Conservation (phyloP, 495 filamentous ascomycete species). For the Penicillium alfredii region DNA sequence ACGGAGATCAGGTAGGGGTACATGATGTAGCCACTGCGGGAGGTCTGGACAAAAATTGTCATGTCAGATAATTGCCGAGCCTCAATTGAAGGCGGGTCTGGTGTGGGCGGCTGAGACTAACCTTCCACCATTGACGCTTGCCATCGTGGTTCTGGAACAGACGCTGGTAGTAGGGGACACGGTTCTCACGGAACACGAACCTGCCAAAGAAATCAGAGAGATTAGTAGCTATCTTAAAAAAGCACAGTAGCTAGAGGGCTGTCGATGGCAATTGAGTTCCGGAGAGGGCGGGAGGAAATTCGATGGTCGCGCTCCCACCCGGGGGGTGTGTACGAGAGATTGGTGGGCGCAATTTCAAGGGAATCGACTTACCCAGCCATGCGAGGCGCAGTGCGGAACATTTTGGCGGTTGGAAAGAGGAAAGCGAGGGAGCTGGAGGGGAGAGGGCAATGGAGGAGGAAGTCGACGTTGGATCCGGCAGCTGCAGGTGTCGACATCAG, state of each 20-base stretch:
- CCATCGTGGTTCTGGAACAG: slow-evolving; percentile 78
- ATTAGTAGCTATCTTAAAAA: slow-evolving; percentile 5
- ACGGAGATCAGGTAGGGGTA: slow-evolving; percentile 70
- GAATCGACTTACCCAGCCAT: slow-evolving; percentile 39
- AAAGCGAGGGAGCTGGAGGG: slow-evolving; percentile 23
- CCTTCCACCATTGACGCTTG: slow-evolving; percentile 80
- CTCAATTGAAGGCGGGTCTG: slow-evolving; percentile 1
- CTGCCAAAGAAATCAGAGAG: slow-evolving; percentile 29
- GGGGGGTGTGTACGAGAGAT: slow-evolving; percentile 7
- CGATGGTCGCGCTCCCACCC: slow-evolving; percentile 10
- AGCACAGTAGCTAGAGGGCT: background rate
- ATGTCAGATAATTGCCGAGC: slow-evolving; percentile 10
- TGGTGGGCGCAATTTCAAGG: slow-evolving; percentile 3
- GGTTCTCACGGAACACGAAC: slow-evolving; percentile 75
- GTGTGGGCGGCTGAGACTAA: slow-evolving; percentile 41
- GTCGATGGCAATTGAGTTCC: slow-evolving; percentile 18
- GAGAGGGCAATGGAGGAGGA: slow-evolving; percentile 21
- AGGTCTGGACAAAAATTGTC: slow-evolving; percentile 37
- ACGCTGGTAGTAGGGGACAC: slow-evolving; percentile 76
- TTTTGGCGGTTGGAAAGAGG: slow-evolving; percentile 34
- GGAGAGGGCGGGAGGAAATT: slow-evolving; percentile 14
- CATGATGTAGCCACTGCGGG: slow-evolving; percentile 59
- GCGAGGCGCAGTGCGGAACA: slow-evolving; percentile 45
- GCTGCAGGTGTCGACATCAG: slow-evolving; percentile 16
- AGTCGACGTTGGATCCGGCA: slow-evolving; percentile 33